Percentiles rank a stretch among this genome's conserved stretches.
These are phyloP conservation scores for Podila minutissima DNA, from an alignment of 192 early-diverging fungal species.

Conservation along the genomic window DNA sequence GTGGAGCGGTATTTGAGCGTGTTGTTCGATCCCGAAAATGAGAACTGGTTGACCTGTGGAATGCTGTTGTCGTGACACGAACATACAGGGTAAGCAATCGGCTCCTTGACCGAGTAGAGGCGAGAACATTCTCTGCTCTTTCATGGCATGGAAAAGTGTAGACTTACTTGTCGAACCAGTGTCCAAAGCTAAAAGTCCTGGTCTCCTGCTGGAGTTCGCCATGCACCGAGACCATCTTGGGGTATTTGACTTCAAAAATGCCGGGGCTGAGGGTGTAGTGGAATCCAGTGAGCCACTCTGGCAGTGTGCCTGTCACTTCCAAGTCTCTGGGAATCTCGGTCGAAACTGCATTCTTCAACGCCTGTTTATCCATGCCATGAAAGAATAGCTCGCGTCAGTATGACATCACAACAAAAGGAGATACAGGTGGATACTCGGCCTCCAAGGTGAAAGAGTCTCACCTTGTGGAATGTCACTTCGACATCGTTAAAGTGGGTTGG, in stretches of 20 bases:
- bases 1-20: constrained; percentile 68
- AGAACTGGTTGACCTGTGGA: constrained; percentile 76
- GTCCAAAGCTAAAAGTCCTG: constrained; percentile 71
- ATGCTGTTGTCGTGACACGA: constrained; percentile 46
- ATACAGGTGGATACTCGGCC: not conserved
- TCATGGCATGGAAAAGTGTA: not conserved
- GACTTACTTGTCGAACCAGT: constrained; percentile 76
- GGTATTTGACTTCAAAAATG: constrained; percentile 71
- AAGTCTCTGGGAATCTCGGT: constrained; percentile 54
- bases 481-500: constrained; percentile 28
- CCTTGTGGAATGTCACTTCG: constrained; percentile 47
- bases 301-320: constrained; percentile 65
- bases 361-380: constrained; percentile 38
- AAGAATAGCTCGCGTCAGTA: not conserved
- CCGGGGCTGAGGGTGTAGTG: constrained; percentile 75
- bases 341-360: constrained; percentile 65
- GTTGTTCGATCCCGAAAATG: constrained; percentile 65
- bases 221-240: constrained; percentile 62
- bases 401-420: not conserved
- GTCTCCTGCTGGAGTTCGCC: constrained; percentile 74
- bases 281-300: constrained; percentile 73
- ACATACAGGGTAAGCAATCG: not conserved
- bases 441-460: not conserved
- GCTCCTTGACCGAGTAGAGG: not conserved
- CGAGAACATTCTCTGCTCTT: not conserved